Conservation (phyloP, 2,329 filamentous ascomycete species). For the Cercospora zeina region DNA sequence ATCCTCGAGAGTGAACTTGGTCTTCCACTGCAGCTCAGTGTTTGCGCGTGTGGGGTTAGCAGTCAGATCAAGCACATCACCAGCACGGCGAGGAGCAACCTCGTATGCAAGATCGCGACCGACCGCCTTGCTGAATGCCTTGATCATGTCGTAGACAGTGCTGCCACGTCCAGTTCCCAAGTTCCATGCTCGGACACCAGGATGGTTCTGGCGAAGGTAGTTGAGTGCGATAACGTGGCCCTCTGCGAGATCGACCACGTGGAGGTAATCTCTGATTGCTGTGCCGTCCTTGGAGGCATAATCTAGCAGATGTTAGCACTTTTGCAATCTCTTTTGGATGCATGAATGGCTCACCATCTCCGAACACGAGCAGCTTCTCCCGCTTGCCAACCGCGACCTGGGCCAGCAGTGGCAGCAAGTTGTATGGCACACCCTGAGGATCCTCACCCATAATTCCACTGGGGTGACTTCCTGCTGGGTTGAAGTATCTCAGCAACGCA, state of each 20-base stretch:
- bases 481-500: slow-evolving; percentile 94
- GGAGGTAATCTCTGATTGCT: slow-evolving; percentile 96
- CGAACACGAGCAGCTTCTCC: slow-evolving; percentile 91
- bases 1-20: slow-evolving; percentile 84
- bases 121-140: slow-evolving; percentile 84
- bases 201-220: slow-evolving; percentile 78
- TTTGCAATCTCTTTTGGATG: background rate
- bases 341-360: slow-evolving; percentile 66
- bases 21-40: slow-evolving; percentile 88
- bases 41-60: slow-evolving; percentile 87
- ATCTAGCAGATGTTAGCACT: slow-evolving; percentile 56
- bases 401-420: slow-evolving; percentile 87
- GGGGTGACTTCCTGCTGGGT: slow-evolving; percentile 91
- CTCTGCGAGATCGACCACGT: slow-evolving; percentile 83
- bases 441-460: slow-evolving; percentile 98
- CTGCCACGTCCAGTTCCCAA: slow-evolving; percentile 90
- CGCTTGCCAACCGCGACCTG: slow-evolving; percentile 95
- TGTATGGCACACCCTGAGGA: slow-evolving; percentile 92
- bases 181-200: slow-evolving; percentile 95
- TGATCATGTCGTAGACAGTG: slow-evolving; percentile 97
- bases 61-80: slow-evolving; percentile 92
- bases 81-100: slow-evolving; percentile 75
- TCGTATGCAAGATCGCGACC: slow-evolving; percentile 85
- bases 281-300: slow-evolving; percentile 89
- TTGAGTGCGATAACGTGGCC: slow-evolving; percentile 88